A percentile compares a stretch with the other conserved stretches of the same genome.
These are phyloP conservation scores for Teratosphaeria nubilosa DNA, from an alignment of 2,329 filamentous ascomycete species.

Conservation along the genomic window DNA sequence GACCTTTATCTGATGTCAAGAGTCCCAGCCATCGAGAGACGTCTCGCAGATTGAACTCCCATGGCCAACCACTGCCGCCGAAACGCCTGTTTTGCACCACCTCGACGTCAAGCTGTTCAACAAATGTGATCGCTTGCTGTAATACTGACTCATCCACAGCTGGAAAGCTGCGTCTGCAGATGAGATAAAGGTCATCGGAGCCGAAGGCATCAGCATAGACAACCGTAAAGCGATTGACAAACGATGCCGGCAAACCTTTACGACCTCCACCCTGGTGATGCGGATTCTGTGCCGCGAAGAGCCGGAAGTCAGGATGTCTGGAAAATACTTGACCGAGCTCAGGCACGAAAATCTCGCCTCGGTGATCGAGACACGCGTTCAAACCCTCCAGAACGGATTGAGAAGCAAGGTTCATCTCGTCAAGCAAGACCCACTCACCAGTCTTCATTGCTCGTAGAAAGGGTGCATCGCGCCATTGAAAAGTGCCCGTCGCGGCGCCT, in stretches of 20 bases:
- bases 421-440: conserved; percentile 90
- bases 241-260: conserved; percentile 88
- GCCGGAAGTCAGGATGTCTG: conserved; percentile 77
- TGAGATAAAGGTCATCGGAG: conserved; percentile 67
- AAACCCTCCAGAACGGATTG: conserved; percentile 93
- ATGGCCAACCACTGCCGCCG: conserved; percentile 59
- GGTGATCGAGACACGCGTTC: conserved; percentile 92
- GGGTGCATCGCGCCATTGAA: conserved; percentile 90
- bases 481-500: conserved; percentile 80
- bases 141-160: conserved; percentile 50
- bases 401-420: conserved; percentile 98
- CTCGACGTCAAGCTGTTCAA: conserved; percentile 66
- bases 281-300: conserved; percentile 95
- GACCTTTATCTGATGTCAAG: conserved; percentile 48
- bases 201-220: conserved; percentile 91
- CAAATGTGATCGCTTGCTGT: conserved; percentile 62
- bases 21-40: conserved; percentile 79
- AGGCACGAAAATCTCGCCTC: conserved; percentile 89
- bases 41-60: conserved; percentile 93
- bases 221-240: conserved; percentile 96
- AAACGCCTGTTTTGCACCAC: conserved; percentile 49
- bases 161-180: conserved; percentile 70
- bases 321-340: conserved; percentile 92
- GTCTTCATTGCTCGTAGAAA: conserved; percentile 95
- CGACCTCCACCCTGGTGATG: conserved; percentile 93